Evolutionary conservation across 78 protist genomes (phyloP).

Genomic region (Protostelium mycophagum): DNA sequence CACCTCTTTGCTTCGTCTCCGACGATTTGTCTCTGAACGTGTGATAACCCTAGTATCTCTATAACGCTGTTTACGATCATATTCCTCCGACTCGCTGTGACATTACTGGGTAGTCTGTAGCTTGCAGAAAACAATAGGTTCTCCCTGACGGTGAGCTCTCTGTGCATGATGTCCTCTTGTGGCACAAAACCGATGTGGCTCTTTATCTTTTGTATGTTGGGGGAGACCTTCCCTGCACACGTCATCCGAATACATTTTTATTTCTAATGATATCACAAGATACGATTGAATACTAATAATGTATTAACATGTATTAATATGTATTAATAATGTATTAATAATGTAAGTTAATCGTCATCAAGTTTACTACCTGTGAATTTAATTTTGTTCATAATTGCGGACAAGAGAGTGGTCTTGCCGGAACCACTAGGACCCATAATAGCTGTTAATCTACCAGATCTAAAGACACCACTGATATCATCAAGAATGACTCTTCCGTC

Average conservation of each 20-base stretch:
- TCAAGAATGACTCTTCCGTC: background rate
- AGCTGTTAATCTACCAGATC: constrained; percentile 9
- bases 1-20: constrained; percentile 4
- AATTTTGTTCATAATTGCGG: constrained; percentile 35
- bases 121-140: constrained; percentile 38
- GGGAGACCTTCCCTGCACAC: constrained; percentile 41
- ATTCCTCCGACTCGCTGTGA: constrained; percentile 1
- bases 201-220: constrained; percentile 13
- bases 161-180: constrained; percentile 53
- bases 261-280: background rate
- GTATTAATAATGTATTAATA: no score
- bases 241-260: constrained; percentile 19
- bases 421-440: constrained; percentile 63
- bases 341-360: no score
- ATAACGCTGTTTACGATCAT: constrained; percentile 11
- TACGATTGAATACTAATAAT: no score
- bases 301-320: no score
- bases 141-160: constrained; percentile 55
- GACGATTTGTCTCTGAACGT: constrained; percentile 18
- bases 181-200: constrained; percentile 32
- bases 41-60: constrained; percentile 21
- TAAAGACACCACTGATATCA: background rate
- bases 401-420: constrained; percentile 46
- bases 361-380: background rate
- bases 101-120: constrained; percentile 18